phyloP scores from a whole-genome alignment of 805 yeast species.

The Lipomyces lipofer region DNA sequence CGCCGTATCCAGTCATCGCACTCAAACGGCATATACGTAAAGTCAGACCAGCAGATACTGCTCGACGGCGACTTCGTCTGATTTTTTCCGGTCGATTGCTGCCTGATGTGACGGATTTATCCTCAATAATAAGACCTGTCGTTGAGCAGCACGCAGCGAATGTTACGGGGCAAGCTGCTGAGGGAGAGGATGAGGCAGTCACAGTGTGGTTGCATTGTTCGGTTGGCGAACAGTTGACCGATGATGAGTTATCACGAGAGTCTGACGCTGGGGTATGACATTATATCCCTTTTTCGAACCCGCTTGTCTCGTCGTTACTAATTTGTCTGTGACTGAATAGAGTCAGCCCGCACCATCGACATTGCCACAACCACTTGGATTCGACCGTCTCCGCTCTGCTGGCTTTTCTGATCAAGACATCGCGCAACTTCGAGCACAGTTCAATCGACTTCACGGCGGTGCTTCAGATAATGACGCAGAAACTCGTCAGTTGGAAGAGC shows the following conservation, averaged over 20 bases:
- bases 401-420: slow-evolving; percentile 84
- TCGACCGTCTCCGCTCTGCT: slow-evolving; percentile 77
- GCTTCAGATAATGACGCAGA: slow-evolving; percentile 55
- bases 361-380: slow-evolving; percentile 73
- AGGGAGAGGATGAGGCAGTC: slow-evolving; percentile 30
- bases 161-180: slow-evolving; percentile 18
- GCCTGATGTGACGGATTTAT: slow-evolving; percentile 56
- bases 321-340: slow-evolving; percentile 29
- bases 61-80: slow-evolving; percentile 57
- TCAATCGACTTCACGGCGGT: slow-evolving; percentile 53
- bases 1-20: slow-evolving; percentile 43
- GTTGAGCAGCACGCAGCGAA: slow-evolving; percentile 8
- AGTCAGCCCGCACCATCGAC: slow-evolving; percentile 53
- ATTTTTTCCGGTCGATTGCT: slow-evolving; percentile 70
- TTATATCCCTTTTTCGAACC: too few relatives aligned
- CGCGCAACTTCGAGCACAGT: slow-evolving; percentile 68
- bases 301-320: too few relatives aligned
- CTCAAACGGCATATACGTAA: slow-evolving; percentile 49
- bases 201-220: slow-evolving; percentile 75
- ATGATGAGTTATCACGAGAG: slow-evolving; percentile 60
- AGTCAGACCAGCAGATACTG: slow-evolving; percentile 38
- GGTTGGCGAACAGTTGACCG: slow-evolving; percentile 63
- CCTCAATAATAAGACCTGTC: slow-evolving; percentile 48
- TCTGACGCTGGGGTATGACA: slow-evolving; percentile 50
- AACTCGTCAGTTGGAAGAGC: slow-evolving; percentile 41